These are phyloP conservation scores for Boletus bicolor DNA, from an alignment of 768 basidiomycete genomes.

Conservation along the genomic window DNA sequence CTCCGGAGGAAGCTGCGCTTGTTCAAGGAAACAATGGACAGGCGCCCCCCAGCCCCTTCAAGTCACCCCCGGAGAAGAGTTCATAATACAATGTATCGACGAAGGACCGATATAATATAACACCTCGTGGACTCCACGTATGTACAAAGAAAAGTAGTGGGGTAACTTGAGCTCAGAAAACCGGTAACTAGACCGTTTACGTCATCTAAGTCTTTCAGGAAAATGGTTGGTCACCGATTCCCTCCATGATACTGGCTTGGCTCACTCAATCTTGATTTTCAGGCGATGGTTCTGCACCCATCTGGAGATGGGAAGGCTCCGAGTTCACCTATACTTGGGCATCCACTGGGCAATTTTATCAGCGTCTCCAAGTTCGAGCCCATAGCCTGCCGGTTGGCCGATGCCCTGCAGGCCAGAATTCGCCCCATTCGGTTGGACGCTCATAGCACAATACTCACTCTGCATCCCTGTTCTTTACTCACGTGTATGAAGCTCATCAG, in stretches of 20 bases:
- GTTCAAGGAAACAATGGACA: conserved; percentile 7
- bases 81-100: background rate
- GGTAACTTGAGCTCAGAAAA: too few species aligned
- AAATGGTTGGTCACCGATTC: background rate
- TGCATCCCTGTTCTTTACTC: background rate
- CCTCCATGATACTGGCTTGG: background rate
- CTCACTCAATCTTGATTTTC: background rate
- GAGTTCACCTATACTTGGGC: background rate
- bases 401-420: background rate
- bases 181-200: background rate
- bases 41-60: background rate
- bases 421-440: background rate
- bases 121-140: background rate
- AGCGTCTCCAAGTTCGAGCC: background rate
- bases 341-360: background rate
- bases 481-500: background rate
- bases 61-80: conserved; percentile 4
- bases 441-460: background rate
- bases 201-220: background rate
- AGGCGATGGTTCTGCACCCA: background rate
- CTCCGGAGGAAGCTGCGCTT: conserved; percentile 48
- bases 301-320: background rate
- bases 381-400: background rate
- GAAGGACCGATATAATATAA: background rate
- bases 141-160: background rate